Percentiles rank a stretch among this genome's conserved stretches.
These are phyloP conservation scores for Fallopia convolvulus DNA, from an alignment of 148 eudicot genomes.

Conservation along the genomic window DNA sequence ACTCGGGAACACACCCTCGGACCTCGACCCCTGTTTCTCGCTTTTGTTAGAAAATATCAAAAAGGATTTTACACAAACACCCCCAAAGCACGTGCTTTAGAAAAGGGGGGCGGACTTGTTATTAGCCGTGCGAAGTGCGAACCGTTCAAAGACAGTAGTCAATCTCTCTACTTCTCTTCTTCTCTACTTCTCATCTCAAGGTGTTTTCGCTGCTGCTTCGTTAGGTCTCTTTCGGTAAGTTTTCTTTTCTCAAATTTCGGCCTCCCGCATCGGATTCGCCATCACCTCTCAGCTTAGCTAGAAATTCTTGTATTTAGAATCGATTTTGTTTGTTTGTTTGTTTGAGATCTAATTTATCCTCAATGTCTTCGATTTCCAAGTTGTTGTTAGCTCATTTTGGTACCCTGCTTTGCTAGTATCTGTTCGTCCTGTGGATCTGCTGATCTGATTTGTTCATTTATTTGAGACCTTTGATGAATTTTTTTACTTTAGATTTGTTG, in stretches of 20 bases:
- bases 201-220: not conserved
- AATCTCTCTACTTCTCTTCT: not conserved
- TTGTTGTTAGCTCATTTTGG: not conserved
- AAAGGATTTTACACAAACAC: not conserved
- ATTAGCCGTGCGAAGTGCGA: not conserved
- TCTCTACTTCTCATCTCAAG: not conserved
- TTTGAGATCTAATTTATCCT: conserved; percentile 4
- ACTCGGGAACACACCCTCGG: too few relatives aligned
- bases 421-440: not conserved
- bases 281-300: not conserved
- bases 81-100: not conserved
- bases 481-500: not conserved
- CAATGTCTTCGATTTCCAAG: not conserved
- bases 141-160: not conserved
- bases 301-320: not conserved
- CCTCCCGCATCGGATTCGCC: not conserved
- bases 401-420: not conserved
- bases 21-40: not conserved
- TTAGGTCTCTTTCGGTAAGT: not conserved
- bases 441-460: not conserved
- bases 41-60: not conserved
- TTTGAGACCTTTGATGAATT: not conserved
- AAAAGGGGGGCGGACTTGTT: not conserved
- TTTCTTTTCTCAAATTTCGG: not conserved
- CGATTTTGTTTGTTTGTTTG: not conserved